These are phyloP conservation scores for Hypholoma sublateritium DNA, from an alignment of 768 basidiomycete genomes.

Conservation along the genomic window DNA sequence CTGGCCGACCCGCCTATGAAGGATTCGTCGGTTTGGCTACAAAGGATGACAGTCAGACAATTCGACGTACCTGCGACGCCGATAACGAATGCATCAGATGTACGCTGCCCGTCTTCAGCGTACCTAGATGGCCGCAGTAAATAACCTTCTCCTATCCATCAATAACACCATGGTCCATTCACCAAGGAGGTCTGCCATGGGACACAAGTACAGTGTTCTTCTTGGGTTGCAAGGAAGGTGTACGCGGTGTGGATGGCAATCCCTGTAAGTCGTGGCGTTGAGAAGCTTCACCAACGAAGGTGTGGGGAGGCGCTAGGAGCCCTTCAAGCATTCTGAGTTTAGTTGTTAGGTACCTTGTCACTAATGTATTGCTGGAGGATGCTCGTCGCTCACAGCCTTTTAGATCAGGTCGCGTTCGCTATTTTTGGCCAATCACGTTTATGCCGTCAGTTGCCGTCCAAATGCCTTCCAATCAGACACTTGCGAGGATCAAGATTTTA, in stretches of 20 bases:
- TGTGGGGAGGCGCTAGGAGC: background rate
- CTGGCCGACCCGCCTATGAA: conserved; percentile 78
- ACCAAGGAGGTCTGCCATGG: conserved; percentile 88
- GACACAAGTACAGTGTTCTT: conserved; percentile 82
- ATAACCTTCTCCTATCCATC: conserved; percentile 1
- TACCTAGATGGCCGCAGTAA: conserved; percentile 51
- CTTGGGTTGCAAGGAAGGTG: conserved; percentile 39
- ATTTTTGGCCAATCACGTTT: too few species aligned
- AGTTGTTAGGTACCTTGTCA: too few species aligned
- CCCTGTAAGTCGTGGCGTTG: background rate
- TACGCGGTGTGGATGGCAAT: background rate
- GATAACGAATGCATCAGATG: conserved; percentile 79
- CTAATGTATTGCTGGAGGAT: too few species aligned
- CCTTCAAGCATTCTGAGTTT: too few species aligned
- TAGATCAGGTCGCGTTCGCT: too few species aligned
- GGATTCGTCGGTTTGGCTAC: background rate
- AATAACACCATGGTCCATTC: conserved; percentile 11
- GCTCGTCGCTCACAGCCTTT: too few species aligned
- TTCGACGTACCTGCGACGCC: conserved; percentile 68
- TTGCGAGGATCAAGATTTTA: background rate
- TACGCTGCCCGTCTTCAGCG: conserved; percentile 67
- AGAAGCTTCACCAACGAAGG: background rate
- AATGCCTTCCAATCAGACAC: too few species aligned
- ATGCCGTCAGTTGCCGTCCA: too few species aligned
- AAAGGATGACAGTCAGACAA: conserved; percentile 6